Evolutionary conservation across 129 eudicot genomes (phyloP).

Genomic region (Cynara cardunculus): DNA sequence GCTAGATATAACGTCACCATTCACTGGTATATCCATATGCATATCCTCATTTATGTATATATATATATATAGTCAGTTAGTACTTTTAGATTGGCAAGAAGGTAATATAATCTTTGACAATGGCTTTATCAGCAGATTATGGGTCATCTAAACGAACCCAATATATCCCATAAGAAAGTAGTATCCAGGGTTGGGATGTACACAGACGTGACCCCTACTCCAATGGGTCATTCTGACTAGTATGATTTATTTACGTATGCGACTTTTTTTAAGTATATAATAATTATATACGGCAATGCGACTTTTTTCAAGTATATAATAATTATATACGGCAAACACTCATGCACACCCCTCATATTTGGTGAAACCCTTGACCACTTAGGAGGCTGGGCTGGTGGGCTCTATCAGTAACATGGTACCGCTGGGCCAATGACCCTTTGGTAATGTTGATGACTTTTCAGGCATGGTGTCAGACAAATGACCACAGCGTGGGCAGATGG

Average conservation of each 20-base stretch:
- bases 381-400: no score
- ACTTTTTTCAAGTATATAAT: no score
- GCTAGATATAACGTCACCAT: conserved; percentile 88
- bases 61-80: neutral
- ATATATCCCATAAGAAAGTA: no score
- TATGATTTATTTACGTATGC: neutral
- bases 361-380: no score
- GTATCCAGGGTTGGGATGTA: no score
- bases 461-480: conserved; percentile 94
- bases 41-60: neutral
- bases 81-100: neutral
- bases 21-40: conserved; percentile 60
- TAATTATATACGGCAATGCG: no score
- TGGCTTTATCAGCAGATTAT: neutral
- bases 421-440: no score
- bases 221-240: neutral
- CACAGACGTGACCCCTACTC: no score
- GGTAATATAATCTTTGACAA: neutral
- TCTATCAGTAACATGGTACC: no score
- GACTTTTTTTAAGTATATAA: neutral
- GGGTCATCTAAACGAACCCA: neutral
- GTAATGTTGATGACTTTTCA: conserved; percentile 19
- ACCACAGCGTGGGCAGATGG: conserved; percentile 97
- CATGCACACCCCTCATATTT: no score
- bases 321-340: no score